These are phyloP conservation scores for Hortiboletus rubellus DNA, from an alignment of 1,284 basidiomycete genomes.

Conservation along the genomic window DNA sequence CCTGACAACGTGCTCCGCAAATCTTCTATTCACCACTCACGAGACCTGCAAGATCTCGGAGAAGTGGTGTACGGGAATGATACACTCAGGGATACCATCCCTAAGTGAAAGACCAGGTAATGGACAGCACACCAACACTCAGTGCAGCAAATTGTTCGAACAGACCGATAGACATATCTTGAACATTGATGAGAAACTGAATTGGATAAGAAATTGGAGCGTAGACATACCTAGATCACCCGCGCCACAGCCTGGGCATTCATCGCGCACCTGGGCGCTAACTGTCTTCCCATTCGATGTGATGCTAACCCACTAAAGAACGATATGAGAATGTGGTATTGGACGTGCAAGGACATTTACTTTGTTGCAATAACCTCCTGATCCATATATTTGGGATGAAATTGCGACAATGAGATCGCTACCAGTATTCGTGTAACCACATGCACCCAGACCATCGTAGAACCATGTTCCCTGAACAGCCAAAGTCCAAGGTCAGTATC, in stretches of 20 bases:
- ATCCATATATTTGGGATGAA: constrained; percentile 43
- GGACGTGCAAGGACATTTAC: constrained; percentile 32
- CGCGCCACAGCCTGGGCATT: constrained; percentile 45
- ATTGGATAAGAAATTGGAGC: background rate
- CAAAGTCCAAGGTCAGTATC: constrained; percentile 8
- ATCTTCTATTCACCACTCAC: constrained; percentile 6
- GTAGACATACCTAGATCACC: constrained; percentile 46
- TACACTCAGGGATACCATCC: constrained; percentile 39
- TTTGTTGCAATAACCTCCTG: constrained; percentile 47
- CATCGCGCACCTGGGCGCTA: constrained; percentile 47
- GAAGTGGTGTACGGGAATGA: background rate
- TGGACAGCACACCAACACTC: constrained; percentile 43
- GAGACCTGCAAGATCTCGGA: constrained; percentile 13
- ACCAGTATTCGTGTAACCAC: constrained; percentile 43
- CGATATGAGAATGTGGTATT: constrained; percentile 6
- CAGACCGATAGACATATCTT: constrained; percentile 57
- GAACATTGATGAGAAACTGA: constrained; percentile 5
- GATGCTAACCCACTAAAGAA: constrained; percentile 48
- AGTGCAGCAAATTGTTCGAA: constrained; percentile 47
- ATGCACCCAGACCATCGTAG: constrained; percentile 47
- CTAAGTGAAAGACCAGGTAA: constrained; percentile 52
- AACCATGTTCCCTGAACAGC: constrained; percentile 43
- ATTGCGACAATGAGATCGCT: constrained; percentile 51
- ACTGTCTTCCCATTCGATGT: constrained; percentile 42
- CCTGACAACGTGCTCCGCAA: constrained; percentile 19